Percentiles rank a stretch among this genome's conserved stretches.
Evolutionary conservation across 2,329 filamentous ascomycete species (phyloP).

Genomic region (Podosphaera xanthii): DNA sequence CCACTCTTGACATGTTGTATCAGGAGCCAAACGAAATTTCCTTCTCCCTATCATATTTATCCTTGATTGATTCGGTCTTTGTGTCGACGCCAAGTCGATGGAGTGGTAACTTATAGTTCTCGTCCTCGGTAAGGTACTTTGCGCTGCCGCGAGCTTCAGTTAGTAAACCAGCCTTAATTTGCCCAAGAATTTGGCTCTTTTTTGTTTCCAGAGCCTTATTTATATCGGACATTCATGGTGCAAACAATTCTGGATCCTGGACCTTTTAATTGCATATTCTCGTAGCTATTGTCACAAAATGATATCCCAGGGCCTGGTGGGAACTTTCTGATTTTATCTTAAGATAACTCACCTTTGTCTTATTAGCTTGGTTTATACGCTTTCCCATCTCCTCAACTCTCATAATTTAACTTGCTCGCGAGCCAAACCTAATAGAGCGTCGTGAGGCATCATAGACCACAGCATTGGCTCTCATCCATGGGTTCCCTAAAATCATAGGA

Average conservation of each 20-base stretch:
- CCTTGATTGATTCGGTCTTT: neutral
- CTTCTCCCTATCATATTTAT: neutral
- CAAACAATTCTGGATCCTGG: neutral
- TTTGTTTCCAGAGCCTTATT: neutral
- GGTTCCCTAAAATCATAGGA: neutral
- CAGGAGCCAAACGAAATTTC: neutral
- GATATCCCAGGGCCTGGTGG: too few species aligned
- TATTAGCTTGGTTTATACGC: too few species aligned
- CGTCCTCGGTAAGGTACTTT: neutral
- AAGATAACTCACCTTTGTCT: too few species aligned
- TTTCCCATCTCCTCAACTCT: too few species aligned
- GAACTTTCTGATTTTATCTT: too few species aligned
- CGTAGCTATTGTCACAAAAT: too few species aligned
- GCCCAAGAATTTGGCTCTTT: neutral
- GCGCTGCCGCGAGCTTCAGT: neutral
- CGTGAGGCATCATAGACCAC: neutral
- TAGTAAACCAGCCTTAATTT: neutral
- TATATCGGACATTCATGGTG: neutral
- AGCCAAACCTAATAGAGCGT: neutral
- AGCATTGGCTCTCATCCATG: neutral
- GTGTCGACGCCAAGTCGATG: neutral
- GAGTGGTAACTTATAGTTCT: neutral
- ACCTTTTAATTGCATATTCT: neutral
- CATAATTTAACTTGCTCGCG: neutral
- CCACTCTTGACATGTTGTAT: neutral